Base-by-base conservation (phyloP, 2,329 filamentous ascomycete genomes). In the Fonsecaea multimorphosa region DNA sequence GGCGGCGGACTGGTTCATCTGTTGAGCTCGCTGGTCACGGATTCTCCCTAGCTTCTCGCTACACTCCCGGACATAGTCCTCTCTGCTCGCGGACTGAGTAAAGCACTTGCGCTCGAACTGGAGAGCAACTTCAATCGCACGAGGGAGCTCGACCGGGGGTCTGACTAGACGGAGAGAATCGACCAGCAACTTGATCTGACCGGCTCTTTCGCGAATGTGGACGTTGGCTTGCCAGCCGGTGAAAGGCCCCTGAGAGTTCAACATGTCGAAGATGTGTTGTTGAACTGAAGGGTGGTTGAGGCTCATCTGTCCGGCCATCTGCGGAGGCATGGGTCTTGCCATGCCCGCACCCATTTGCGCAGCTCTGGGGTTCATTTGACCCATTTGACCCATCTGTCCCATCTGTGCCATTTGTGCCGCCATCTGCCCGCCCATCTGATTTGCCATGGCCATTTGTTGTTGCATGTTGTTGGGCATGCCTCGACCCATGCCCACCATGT, bases 51-150 rank as follows among this genome's bases (percentile, higher is more conserved):
- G 73, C 64, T 82, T 83, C 34, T 79, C 77, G 52, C 73, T 78
- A 65, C 78, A 81, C 64, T 78, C 76, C 49, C 76, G 76, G 38
- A 81, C 77, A 70, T 83, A 83, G 54, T 80, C 76, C 29, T 69
- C 65, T 72, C 77, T 64, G 75, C 77, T 70, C 14, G 68, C 53
- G 32, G 64, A 64, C 66, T 80, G 77, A 56, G 75, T 74, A 61
- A 82, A 82, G 12, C 79, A 76, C 63, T 79, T 80, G 53, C 78
- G 75, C 69, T 83, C 81, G 63, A 82, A 82, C 56, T 70, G 75
- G 52, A 81, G 68, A 16, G 80, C 81, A 40, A 78, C 77, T 32
- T 78, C 73, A 44, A 81, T 75, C 19, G 78, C 77, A 53, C 73
- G 73, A 38, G 75, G 70, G 6, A 79, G 63, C 53, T 79, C 74